Conservation (phyloP, 2,329 filamentous ascomycete genomes). For the Aureobasidium sp. region DNA sequence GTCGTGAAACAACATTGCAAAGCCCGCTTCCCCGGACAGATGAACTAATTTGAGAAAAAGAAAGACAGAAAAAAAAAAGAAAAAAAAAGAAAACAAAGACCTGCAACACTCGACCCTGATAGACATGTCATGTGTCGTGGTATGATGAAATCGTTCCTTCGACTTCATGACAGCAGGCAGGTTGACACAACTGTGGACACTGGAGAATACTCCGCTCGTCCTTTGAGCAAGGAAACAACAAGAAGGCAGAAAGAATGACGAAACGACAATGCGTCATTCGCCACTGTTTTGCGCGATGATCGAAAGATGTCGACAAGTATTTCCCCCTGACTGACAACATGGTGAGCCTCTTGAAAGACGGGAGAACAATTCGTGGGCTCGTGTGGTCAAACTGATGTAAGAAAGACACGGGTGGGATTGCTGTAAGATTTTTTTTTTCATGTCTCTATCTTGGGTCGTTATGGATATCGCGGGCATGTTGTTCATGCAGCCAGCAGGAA, state of each 20-base stretch:
- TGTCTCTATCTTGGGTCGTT: background rate
- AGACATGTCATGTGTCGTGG: background rate
- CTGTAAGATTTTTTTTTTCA: background rate
- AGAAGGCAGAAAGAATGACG: background rate
- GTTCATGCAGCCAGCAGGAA: conserved; percentile 58
- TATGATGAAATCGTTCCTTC: background rate
- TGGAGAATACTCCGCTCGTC: background rate
- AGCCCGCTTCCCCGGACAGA: background rate
- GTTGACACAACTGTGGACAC: background rate
- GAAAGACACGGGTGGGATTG: background rate
- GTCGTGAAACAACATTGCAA: background rate
- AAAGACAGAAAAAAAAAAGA: background rate
- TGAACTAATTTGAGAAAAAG: background rate
- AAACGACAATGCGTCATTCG: background rate
- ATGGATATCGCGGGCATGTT: background rate
- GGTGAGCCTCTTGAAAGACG: background rate
- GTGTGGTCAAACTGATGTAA: background rate
- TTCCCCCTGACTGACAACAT: background rate
- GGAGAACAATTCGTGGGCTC: background rate
- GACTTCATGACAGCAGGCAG: background rate
- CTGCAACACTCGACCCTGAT: background rate
- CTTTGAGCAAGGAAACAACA: background rate
- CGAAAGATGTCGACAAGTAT: background rate
- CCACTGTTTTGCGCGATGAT: background rate
- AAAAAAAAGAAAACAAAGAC: background rate